phyloP scores from a whole-genome alignment of 2,329 filamentous ascomycete genomes.

The Beauveria pseudobassiana region DNA sequence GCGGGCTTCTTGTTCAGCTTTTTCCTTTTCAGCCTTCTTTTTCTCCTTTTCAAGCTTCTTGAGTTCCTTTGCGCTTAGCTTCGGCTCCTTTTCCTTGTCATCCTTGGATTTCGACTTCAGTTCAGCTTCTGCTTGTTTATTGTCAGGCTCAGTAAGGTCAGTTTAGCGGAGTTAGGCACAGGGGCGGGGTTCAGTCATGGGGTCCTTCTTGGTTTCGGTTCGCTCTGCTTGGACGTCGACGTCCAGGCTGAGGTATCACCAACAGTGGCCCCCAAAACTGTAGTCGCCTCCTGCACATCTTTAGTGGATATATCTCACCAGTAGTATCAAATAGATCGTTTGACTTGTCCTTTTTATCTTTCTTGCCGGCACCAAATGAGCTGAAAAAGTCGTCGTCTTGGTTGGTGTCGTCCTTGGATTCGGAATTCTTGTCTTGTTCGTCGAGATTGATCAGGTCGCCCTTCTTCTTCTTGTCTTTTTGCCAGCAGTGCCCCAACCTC shows the following conservation, averaged over 20 bases:
- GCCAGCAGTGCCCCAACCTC: conserved; percentile 12
- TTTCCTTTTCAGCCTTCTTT: conserved; percentile 32
- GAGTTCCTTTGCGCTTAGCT: conserved; percentile 42
- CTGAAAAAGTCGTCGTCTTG: conserved; percentile 46
- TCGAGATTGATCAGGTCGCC: conserved; percentile 31
- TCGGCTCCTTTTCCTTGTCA: conserved; percentile 35
- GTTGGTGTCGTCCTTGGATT: conserved; percentile 22
- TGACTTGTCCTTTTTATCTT: conserved; percentile 42
- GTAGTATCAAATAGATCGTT: conserved; percentile 41
- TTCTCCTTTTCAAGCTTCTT: conserved; percentile 44
- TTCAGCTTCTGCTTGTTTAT: conserved; percentile 28
- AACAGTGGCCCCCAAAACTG: conserved; percentile 30
- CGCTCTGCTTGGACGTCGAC: conserved; percentile 32
- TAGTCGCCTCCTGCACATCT: conserved; percentile 36
- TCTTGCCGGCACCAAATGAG: conserved; percentile 49
- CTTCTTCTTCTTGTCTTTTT: conserved; percentile 19
- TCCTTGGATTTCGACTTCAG: conserved; percentile 35
- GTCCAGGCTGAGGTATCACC: conserved; percentile 37
- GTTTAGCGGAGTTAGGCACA: conserved; percentile 39
- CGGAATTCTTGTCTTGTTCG: conserved; percentile 18
- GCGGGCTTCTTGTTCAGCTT: conserved; percentile 19
- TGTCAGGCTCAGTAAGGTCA: conserved; percentile 35
- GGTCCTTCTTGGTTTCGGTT: conserved; percentile 31
- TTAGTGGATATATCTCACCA: conserved; percentile 40
- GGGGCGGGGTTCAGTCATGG: conserved; percentile 37